Base-by-base conservation (phyloP, 192 early-diverging fungal species). In the Coemansia sp. region DNA sequence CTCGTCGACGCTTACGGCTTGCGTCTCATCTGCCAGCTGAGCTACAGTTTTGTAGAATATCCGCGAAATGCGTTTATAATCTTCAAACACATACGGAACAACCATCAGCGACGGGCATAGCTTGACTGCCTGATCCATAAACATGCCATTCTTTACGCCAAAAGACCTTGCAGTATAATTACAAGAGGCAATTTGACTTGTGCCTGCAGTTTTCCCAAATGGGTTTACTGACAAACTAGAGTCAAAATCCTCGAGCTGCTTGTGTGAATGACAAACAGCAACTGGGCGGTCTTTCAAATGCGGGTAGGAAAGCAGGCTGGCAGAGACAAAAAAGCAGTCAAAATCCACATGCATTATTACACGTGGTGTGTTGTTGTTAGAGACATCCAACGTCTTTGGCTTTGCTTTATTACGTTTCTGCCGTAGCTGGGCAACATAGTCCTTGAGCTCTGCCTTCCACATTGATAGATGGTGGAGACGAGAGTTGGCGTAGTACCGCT, bases 321-420 rank as follows among this genome's bases (percentile, higher is more conserved):
- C 93, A 0, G 94, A 92, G 0, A 89, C 94, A 79, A 97, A 97
- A 61, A 95, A 97, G 71, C 93, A 95, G 81, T 97, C 95, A 79
- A 97, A 91, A 59, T 96, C 95, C 7, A 93, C 84, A 71, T 97
- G 94, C 84, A 94, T 88, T 39, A 90, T 84, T 8, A 81, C 67
- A 5, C 72, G 55, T 30, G 28, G 29, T 18, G 7, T n/a, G 18
- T 57, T 30, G 5, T 7, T 33, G 18, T 8, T 12, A n/a, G 31
- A 29, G 18, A 34, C 28, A 34, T 28, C 29, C 16, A 13, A 15
- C 37, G 37, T 39, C 8, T 15, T 26, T n/a, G 55, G 16, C 9
- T 31, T 57, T 31, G n/a, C 33, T 18, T 43, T 59, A 29, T 43
- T 46, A 15, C 37, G 23, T 56, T 46, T 57, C 4, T 49, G 67